Evolutionary conservation across 495 filamentous ascomycete species (phyloP), one percentile per base, ranked within the genome.

Genomic region (Physcia stellaris): DNA sequence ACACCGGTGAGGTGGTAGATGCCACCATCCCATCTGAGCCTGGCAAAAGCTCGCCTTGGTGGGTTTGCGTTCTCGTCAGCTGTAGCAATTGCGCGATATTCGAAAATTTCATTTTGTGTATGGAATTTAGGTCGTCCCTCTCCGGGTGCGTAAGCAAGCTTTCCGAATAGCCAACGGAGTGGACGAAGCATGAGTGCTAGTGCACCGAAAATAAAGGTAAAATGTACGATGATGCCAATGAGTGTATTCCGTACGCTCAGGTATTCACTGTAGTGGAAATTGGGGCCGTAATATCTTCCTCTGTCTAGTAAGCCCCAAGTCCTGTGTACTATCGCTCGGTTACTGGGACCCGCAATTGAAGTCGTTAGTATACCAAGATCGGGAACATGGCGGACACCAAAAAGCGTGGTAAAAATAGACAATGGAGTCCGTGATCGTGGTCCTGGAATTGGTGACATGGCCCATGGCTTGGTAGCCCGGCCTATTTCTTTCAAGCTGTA

Each of bases 191-290:
- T 35, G 12, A 92, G 51, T 2, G 46, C 50, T 1, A 75, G 12
- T 0, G 71, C 42, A 2, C 61, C 62, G 15, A 78, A 4, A 1
- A 68, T 32, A 21, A 86, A 45, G 0, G 61, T 63, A 22, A 73
- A 58, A 47, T 86, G 78, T 20, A 79, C 54, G 1, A 60, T 44
- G 1, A 76, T 44, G 1, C 73, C 86, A 4, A 55, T 47, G 17
- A 83, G 35, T n/a, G 57, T 58, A 49, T 73, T 84, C 7, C 69
- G 65, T 0, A 75, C 68, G 23, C 64, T 70, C 54, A 75, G 62
- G 52, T 78, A 84, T 50, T 86, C 78, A 22, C 60, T 63, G 55
- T 80, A 86, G 22, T 67, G 63, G 55, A 94, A 94, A 3, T 71
- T 68, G 4, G 72, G 67, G 0, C 86, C 86, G 57, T 92, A 90